A percentile compares a stretch with the other conserved stretches of the same genome.
Evolutionary conservation across 2,329 filamentous ascomycete species (phyloP).

Genomic region (Lachnellula subtilissima): DNA sequence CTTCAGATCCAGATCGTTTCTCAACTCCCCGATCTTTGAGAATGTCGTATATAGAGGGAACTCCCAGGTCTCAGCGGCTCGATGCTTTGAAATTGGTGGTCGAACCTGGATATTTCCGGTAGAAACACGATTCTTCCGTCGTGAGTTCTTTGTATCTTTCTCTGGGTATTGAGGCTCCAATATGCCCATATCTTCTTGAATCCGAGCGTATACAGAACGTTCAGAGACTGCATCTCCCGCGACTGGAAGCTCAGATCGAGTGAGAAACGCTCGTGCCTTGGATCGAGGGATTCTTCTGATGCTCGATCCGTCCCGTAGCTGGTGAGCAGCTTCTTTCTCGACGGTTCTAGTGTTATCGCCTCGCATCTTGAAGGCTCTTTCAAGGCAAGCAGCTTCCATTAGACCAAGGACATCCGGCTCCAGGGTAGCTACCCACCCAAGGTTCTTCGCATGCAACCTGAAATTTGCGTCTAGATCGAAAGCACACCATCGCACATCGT

Average conservation of each 20-base stretch:
- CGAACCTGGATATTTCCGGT: no score
- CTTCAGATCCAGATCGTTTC: slow-evolving; percentile 26
- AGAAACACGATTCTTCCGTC: not conserved
- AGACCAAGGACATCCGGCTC: slow-evolving; percentile 13
- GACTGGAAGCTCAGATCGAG: not conserved
- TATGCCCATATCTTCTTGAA: not conserved
- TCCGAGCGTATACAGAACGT: not conserved
- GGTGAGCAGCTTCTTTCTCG: slow-evolving; percentile 7
- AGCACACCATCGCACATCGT: slow-evolving; percentile 24
- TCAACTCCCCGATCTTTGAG: slow-evolving; percentile 24
- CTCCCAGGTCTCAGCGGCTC: slow-evolving; percentile 20
- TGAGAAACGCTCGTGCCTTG: slow-evolving; percentile 15
- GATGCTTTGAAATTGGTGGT: not conserved
- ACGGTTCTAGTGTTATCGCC: slow-evolving; percentile 1
- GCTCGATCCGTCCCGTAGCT: slow-evolving; percentile 15
- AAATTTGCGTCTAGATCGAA: slow-evolving; percentile 9
- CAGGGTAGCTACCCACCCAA: slow-evolving; percentile 23
- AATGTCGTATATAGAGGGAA: slow-evolving; percentile 18
- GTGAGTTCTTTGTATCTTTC: not conserved
- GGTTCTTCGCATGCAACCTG: slow-evolving; percentile 3
- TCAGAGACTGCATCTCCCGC: slow-evolving; percentile 1
- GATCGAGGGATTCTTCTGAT: slow-evolving; percentile 15
- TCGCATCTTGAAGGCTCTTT: slow-evolving; percentile 16
- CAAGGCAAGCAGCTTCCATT: slow-evolving; percentile 21
- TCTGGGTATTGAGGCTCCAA: not conserved